Base-by-base conservation (phyloP, 164 flowering plant species). In the Vitis amurensis region DNA sequence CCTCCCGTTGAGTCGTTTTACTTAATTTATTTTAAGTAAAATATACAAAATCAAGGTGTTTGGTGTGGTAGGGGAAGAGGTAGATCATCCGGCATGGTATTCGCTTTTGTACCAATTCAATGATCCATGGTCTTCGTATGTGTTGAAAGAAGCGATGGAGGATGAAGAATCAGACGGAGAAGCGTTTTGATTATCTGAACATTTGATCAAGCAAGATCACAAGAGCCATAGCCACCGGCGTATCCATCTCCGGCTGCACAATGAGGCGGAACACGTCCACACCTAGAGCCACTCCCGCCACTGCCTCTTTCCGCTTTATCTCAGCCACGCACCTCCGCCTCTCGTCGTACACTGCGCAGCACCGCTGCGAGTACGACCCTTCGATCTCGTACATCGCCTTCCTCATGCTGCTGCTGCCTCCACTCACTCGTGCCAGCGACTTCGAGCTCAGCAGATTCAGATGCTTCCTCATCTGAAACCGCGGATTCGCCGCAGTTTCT, bases 141-240 rank as follows among this genome's bases (percentile, higher is more conserved):
- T 37, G 44, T 6, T 37, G 44, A 37, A 37, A 37, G 44, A 3
- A 37, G 44, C 6, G 44, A 37, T 37, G 6, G 44, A 37, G 44
- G 44, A 37, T 0, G 44, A 37, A 37, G 44, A 37, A 30, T 56
- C 30, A 66, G 47, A 16, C 0, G 31, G 76, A 72, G 64, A 65
- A 49, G 49, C 77, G 73, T 56, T 63, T 30, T 8, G 78, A 71
- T n/a, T 87, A 80, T 11, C 83, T 77, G 53, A 86, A 91, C 97
- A 91, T 93, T 73, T 91, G 93, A 37, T 93, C 97, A 1, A 93
- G 85, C 3, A 87, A 71, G 66, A 93, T 84, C 48, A 91, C 94
- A 0, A 91, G 68, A 1, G 93, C 84, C 98, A 93, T 93, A 53
- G 91, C 94, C 1, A 81, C 64, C 9, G 85, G 47, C 0, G 82